phyloP scores from a whole-genome alignment of 1,139 yeast species.

The Candida sanyaensis region DNA sequence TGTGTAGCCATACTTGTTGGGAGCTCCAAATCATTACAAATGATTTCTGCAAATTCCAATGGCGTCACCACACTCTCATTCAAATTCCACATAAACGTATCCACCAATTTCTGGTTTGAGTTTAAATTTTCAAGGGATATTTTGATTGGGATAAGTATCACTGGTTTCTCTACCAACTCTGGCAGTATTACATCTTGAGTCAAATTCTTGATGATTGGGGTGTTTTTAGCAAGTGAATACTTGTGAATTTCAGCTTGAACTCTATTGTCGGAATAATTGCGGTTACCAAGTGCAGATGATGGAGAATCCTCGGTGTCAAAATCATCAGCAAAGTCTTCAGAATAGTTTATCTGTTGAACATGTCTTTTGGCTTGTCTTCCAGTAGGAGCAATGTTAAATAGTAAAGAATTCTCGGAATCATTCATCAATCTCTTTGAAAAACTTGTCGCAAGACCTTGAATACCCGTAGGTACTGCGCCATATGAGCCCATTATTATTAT shows the following conservation, averaged over 20 bases:
- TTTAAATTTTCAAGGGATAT: slow-evolving; percentile 71
- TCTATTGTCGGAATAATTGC: slow-evolving; percentile 18
- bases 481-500: slow-evolving; percentile 14
- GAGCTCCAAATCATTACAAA: slow-evolving; percentile 82
- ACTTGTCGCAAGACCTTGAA: slow-evolving; percentile 78
- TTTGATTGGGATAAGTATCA: slow-evolving; percentile 74
- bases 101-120: slow-evolving; percentile 62
- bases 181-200: slow-evolving; percentile 26
- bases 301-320: slow-evolving; percentile 70
- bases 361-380: slow-evolving; percentile 77
- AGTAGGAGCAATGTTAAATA: slow-evolving; percentile 67
- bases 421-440: slow-evolving; percentile 35
- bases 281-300: slow-evolving; percentile 13
- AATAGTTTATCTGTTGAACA: slow-evolving; percentile 76
- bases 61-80: slow-evolving; percentile 81
- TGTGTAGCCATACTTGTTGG: slow-evolving; percentile 64
- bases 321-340: slow-evolving; percentile 65
- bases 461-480: slow-evolving; percentile 37
- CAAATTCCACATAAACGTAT: slow-evolving; percentile 87
- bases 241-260: slow-evolving; percentile 32
- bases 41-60: slow-evolving; percentile 74
- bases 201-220: slow-evolving; percentile 28
- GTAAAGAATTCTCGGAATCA: slow-evolving; percentile 61
- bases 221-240: slow-evolving; percentile 36
- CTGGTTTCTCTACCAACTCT: slow-evolving; percentile 32